phyloP scores from a whole-genome alignment of 2,329 filamentous ascomycete genomes.

The Trichoderma atrobrunneum region DNA sequence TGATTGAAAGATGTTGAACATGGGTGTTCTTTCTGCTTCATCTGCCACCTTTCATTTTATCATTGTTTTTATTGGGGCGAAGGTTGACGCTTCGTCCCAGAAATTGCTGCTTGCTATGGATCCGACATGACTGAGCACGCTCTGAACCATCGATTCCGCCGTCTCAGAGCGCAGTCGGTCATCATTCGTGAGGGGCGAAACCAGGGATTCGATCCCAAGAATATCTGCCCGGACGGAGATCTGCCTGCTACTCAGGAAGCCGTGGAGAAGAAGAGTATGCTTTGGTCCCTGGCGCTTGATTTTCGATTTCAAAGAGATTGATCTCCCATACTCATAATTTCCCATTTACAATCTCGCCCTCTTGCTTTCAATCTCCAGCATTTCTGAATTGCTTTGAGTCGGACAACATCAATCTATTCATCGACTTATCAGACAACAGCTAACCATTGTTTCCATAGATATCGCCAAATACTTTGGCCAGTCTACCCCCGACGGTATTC shows the following conservation, averaged over 20 bases:
- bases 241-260: constrained; percentile 39
- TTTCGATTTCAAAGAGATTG: background rate
- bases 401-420: background rate
- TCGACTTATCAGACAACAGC: background rate
- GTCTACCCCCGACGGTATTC: constrained; percentile 55
- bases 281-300: background rate
- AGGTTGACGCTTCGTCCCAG: constrained; percentile 40
- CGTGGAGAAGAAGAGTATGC: constrained; percentile 43
- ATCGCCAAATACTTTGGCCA: constrained; percentile 60
- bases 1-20: background rate
- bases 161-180: constrained; percentile 42
- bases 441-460: constrained; percentile 38
- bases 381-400: background rate
- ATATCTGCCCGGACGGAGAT: constrained; percentile 37
- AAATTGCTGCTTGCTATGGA: constrained; percentile 47
- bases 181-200: constrained; percentile 38
- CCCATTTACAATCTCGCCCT: background rate
- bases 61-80: constrained; percentile 24
- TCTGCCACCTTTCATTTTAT: background rate
- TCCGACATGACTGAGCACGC: constrained; percentile 48
- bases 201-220: constrained; percentile 41
- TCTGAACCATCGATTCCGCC: constrained; percentile 52
- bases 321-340: background rate
- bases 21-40: background rate
- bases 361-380: background rate